Evolutionary conservation across 2,329 filamentous ascomycete genomes (phyloP).

Genomic region (Tolypocladium capitatum): DNA sequence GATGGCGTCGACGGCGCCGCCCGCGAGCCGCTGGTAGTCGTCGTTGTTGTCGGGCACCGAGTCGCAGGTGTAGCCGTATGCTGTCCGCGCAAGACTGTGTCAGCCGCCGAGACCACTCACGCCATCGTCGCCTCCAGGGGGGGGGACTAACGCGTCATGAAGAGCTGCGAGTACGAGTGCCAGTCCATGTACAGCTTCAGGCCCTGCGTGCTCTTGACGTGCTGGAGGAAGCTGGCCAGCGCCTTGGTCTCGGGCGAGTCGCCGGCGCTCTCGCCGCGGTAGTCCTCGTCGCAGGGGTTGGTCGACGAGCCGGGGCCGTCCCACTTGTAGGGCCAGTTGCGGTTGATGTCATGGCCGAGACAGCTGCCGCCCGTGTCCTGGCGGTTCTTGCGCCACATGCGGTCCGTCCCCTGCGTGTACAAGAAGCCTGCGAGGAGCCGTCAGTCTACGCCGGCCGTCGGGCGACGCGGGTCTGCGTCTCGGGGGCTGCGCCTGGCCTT

Average conservation of each 20-base stretch:
- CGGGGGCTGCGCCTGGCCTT: conserved; percentile 5
- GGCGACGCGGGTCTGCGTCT: too few relatives aligned
- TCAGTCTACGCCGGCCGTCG: too few relatives aligned
- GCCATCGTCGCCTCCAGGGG: conserved; percentile 10
- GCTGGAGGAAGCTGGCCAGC: conserved; percentile 24
- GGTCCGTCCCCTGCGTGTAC: conserved; percentile 41
- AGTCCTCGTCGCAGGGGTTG: conserved; percentile 37
- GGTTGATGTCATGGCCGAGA: conserved; percentile 43
- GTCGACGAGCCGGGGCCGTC: conserved; percentile 32
- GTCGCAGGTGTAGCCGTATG: conserved; percentile 47
- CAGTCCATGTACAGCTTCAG: conserved; percentile 52
- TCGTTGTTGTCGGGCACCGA: conserved; percentile 30
- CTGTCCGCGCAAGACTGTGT: conserved; percentile 5
- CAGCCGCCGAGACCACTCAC: background rate
- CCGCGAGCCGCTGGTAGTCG: conserved; percentile 34
- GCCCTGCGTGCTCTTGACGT: conserved; percentile 25
- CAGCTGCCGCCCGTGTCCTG: conserved; percentile 28
- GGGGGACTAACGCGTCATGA: conserved; percentile 45
- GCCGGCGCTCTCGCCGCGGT: conserved; percentile 26
- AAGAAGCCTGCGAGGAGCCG: conserved; percentile 35
- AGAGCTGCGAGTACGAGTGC: conserved; percentile 49
- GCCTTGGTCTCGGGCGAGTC: conserved; percentile 38
- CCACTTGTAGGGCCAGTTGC: conserved; percentile 48
- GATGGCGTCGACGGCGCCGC: conserved; percentile 37
- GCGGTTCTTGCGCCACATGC: conserved; percentile 51